Evolutionary conservation across 2,329 filamentous ascomycete species (phyloP), one percentile per base, ranked within the genome.

Genomic region (Fusarium floridanum): DNA sequence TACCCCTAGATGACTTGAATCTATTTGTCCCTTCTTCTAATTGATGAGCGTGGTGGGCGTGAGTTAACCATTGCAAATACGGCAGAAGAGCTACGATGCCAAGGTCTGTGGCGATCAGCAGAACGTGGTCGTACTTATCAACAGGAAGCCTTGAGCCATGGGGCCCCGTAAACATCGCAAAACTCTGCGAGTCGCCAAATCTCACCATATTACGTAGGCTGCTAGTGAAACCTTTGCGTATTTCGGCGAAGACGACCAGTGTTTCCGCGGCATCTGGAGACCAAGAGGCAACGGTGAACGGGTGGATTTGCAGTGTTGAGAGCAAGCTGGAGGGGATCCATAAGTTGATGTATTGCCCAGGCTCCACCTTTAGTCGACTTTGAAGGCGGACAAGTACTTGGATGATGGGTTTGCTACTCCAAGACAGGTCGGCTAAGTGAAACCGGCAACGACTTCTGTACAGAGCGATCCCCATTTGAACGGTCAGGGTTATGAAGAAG

Each of bases 321-420:
- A 66, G 63, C 24, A 60, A 41, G 34, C 63, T 43, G 39, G 55
- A 53, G 1, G 57, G 57, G 20, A 61, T 63, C 67, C 63, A 66
- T 20, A 70, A 8, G 14, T 66, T 66, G 11, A 70, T 53, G 16
- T 70, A 63, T 45, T 70, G 67, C 24, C 67, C 67, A 27, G 67
- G 67, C 27, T 70, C 29, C 41, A 66, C 50, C 34, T 37, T 66
- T 17, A 41, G 39, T 41, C 39, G 39, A 41, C 39, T 41, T 17
- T 41, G 39, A 41, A 41, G 39, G 17, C 39, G 37, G 39, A 41
- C 39, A 41, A 41, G 39, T 41, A 41, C 39, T 41, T 41, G 39
- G 39, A 41, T 41, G 37, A 41, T 41, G 17, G 39, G 39, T 41
- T 41, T 41, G 39, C 39, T 41, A 41, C 39, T 41, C 39, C 39